Conservation (phyloP, 805 yeast genomes). For the Saccharomycopsis sp. region DNA sequence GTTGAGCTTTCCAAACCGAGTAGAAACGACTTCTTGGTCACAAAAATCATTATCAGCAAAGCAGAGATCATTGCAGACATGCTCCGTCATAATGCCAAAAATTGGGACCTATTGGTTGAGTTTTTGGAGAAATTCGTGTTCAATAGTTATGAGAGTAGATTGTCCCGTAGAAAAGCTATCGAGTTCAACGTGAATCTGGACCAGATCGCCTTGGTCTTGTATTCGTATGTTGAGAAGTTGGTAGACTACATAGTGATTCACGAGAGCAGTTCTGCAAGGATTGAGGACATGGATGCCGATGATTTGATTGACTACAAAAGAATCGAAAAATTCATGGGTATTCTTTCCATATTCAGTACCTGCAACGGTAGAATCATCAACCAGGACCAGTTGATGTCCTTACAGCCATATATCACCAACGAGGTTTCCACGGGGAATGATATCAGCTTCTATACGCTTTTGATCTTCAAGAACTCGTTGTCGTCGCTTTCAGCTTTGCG, state of each 20-base stretch:
- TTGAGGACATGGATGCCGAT: slow-evolving; percentile 27
- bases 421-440: slow-evolving; percentile 36
- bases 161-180: slow-evolving; percentile 7
- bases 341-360: slow-evolving; percentile 51
- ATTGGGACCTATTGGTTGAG: slow-evolving; percentile 38
- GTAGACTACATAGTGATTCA: slow-evolving; percentile 30
- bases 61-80: slow-evolving; percentile 36
- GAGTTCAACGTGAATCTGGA: slow-evolving; percentile 14
- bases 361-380: slow-evolving; percentile 46
- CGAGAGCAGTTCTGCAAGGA: slow-evolving; percentile 11
- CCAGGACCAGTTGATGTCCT: slow-evolving; percentile 57
- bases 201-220: slow-evolving; percentile 24
- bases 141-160: slow-evolving; percentile 21
- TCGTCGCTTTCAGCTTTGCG: slow-evolving; percentile 39
- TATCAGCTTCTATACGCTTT: slow-evolving; percentile 43
- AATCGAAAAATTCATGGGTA: slow-evolving; percentile 36
- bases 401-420: slow-evolving; percentile 59
- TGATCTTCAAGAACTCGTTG: slow-evolving; percentile 46
- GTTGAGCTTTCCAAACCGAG: slow-evolving; percentile 10
- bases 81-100: slow-evolving; percentile 32
- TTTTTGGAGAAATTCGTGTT: slow-evolving; percentile 42
- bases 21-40: slow-evolving; percentile 9
- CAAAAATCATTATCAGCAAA: slow-evolving; percentile 16
- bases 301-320: slow-evolving; percentile 24
- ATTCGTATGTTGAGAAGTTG: slow-evolving; percentile 30